phyloP scores from a whole-genome alignment of 2,329 filamentous ascomycete species.

The Phaeoacremonium minimum region DNA sequence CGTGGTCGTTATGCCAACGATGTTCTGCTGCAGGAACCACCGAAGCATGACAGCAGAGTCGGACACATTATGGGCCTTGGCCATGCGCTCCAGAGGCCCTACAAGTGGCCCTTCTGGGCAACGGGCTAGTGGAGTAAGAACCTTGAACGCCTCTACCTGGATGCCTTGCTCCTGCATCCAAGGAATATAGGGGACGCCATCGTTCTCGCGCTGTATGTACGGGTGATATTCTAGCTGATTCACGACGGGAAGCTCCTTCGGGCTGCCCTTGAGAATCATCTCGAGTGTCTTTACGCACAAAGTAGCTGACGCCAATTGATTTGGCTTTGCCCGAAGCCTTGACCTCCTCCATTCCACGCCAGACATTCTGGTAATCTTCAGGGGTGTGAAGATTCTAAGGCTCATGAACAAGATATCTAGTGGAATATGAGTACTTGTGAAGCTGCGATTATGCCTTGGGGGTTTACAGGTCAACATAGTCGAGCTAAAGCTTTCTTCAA shows the following conservation, averaged over 20 bases:
- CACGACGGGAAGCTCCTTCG: constrained; percentile 30
- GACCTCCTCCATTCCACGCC: constrained; percentile 56
- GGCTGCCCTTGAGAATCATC: constrained; percentile 38
- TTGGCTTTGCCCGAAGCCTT: constrained; percentile 42
- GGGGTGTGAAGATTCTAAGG: constrained; percentile 54
- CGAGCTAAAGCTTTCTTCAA: constrained; percentile 55
- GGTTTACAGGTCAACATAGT: constrained; percentile 57
- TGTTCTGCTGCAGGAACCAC: constrained; percentile 14
- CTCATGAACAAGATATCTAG: constrained; percentile 56
- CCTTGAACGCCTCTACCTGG: constrained; percentile 10
- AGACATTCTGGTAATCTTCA: constrained; percentile 49
- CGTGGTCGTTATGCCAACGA: constrained; percentile 15
- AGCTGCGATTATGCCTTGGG: too few relatives aligned
- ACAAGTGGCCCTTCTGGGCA: too few relatives aligned
- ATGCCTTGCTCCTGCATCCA: constrained; percentile 12
- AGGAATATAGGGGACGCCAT: constrained; percentile 20
- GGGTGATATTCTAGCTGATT: constrained; percentile 40
- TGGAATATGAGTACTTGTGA: not conserved
- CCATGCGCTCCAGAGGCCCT: constrained; percentile 11
- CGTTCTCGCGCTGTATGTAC: constrained; percentile 42
- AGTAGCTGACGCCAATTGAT: constrained; percentile 62
- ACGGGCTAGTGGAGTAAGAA: too few relatives aligned
- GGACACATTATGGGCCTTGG: constrained; percentile 12
- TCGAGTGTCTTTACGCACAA: constrained; percentile 49
- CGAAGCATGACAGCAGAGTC: constrained; percentile 14